phyloP scores from a whole-genome alignment of 164 flowering plant species.

The Buxus sempervirens region DNA sequence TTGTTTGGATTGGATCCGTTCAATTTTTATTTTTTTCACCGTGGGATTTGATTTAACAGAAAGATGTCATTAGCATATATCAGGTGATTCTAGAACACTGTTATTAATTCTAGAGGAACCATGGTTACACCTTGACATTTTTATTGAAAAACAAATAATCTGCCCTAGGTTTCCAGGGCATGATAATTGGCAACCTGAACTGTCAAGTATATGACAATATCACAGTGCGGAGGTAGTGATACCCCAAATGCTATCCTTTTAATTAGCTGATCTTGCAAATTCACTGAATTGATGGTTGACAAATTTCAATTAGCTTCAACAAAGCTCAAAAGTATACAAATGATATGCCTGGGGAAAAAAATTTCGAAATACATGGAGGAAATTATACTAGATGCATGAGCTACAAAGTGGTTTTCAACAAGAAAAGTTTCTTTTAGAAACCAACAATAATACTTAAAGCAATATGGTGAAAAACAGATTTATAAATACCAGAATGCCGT shows the following conservation, averaged over 20 bases:
- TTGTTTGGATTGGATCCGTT: too few species aligned
- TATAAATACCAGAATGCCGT: too few species aligned
- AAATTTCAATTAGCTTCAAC: not conserved
- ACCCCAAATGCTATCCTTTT: not conserved
- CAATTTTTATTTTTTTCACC: too few species aligned
- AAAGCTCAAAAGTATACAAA: not conserved
- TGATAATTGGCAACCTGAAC: not conserved
- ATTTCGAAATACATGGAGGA: not conserved
- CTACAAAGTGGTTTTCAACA: not conserved
- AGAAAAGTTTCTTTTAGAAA: not conserved
- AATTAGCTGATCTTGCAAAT: not conserved
- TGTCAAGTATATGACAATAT: not conserved
- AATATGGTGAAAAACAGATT: too few species aligned
- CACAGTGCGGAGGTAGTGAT: not conserved
- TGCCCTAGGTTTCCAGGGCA: too few species aligned
- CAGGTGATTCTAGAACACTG: too few species aligned
- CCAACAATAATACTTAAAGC: too few species aligned
- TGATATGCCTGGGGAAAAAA: not conserved
- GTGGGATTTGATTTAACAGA: too few species aligned
- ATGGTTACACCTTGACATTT: too few species aligned
- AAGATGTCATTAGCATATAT: too few species aligned
- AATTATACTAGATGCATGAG: not conserved
- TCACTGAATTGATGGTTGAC: not conserved
- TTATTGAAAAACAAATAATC: too few species aligned
- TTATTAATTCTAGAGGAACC: too few species aligned